A percentile compares a stretch with the other conserved stretches of the same genome.
Conservation (phyloP, 129 eudicot genomes). For the Heracleum sosnowskyi region DNA sequence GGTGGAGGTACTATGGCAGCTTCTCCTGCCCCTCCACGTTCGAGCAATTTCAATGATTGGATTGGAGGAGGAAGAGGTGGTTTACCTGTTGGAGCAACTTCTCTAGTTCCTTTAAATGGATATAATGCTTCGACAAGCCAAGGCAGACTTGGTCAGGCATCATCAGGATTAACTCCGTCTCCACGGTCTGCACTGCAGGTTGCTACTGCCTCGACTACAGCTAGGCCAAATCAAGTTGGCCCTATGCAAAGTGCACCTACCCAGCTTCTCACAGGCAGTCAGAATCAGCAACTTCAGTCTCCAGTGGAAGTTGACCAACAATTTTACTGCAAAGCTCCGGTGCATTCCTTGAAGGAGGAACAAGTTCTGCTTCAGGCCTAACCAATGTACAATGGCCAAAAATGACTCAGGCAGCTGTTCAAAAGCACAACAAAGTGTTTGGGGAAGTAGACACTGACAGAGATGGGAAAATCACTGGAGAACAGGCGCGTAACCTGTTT, state of each 20-base stretch:
- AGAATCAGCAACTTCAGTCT: constrained; percentile 36
- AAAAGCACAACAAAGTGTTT: constrained; percentile 79
- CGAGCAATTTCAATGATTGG: constrained; percentile 21
- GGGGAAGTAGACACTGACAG: constrained; percentile 68
- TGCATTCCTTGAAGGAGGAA: too few species aligned
- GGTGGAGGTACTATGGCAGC: constrained; percentile 28
- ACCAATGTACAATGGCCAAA: constrained; percentile 65
- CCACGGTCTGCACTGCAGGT: too few species aligned
- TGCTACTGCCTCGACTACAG: too few species aligned
- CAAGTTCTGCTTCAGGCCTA: constrained; percentile 38
- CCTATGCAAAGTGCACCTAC: too few species aligned
- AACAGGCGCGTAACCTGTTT: constrained; percentile 79
- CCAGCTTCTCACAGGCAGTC: too few species aligned
- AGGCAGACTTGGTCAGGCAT: too few species aligned
- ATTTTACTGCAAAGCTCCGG: too few species aligned
- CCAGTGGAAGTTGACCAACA: too few species aligned
- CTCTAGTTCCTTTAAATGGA: too few species aligned
- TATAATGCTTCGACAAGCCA: constrained; percentile 19
- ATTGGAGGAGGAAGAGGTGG: constrained; percentile 33
- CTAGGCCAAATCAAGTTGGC: too few species aligned
- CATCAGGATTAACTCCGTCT: too few species aligned
- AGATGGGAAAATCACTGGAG: constrained; percentile 81
- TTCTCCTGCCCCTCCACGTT: constrained; percentile 26
- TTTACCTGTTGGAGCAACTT: constrained; percentile 23
- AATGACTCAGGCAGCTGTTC: constrained; percentile 63